Percentiles rank a stretch among this genome's conserved stretches.
Conservation (phyloP, 1,284 basidiomycete genomes). For the Marasmius tenuissimus region DNA sequence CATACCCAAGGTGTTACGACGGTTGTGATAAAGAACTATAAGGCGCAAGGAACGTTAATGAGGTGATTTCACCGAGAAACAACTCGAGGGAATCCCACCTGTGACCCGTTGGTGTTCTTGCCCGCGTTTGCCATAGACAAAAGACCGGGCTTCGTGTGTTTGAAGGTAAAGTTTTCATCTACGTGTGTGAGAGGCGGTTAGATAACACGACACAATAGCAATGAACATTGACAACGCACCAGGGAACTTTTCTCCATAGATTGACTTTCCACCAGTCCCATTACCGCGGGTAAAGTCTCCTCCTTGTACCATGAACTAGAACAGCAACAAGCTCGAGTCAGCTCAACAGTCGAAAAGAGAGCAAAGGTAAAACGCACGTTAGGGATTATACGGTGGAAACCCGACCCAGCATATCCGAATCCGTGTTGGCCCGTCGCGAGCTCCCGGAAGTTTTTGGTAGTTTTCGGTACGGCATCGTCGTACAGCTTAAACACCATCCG, state of each 20-base stretch:
- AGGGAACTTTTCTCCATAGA: slow-evolving; percentile 84
- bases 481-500: slow-evolving; percentile 86
- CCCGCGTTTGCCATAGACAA: slow-evolving; percentile 90
- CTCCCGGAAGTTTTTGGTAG: slow-evolving; percentile 88
- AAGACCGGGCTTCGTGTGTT: slow-evolving; percentile 82
- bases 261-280: slow-evolving; percentile 91
- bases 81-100: slow-evolving; percentile 26
- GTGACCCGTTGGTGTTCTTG: slow-evolving; percentile 60
- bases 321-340: too few relatives aligned
- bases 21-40: slow-evolving; percentile 78
- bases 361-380: slow-evolving; percentile 15
- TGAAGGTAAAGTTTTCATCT: slow-evolving; percentile 86
- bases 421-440: slow-evolving; percentile 79
- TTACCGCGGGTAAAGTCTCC: slow-evolving; percentile 74
- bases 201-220: neutral
- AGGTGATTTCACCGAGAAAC: neutral
- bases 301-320: slow-evolving; percentile 55
- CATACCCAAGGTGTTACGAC: slow-evolving; percentile 50
- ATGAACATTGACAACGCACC: slow-evolving; percentile 39
- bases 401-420: slow-evolving; percentile 54
- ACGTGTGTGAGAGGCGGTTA: neutral
- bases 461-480: slow-evolving; percentile 68
- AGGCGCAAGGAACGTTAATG: neutral
- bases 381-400: slow-evolving; percentile 83
- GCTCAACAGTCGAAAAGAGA: neutral